phyloP scores from a whole-genome alignment of 75 land plant species.

The Cryptomeria japonica region DNA sequence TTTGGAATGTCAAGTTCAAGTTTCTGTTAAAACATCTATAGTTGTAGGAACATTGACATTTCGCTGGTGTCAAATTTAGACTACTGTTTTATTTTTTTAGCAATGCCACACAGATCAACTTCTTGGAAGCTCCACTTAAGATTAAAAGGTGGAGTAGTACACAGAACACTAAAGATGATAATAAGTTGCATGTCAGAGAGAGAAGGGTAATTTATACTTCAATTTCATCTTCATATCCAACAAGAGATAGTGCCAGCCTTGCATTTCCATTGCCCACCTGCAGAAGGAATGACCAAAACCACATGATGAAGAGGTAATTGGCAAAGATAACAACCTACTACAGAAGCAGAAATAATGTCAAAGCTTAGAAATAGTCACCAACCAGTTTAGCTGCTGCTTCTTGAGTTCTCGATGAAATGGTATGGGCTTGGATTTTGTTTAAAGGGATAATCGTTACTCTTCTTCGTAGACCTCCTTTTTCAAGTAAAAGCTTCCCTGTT shows the following conservation, averaged over 20 bases:
- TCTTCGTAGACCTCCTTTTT: slow-evolving; percentile 79
- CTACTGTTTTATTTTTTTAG: background rate
- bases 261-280: slow-evolving; percentile 95
- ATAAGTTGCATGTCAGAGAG: background rate
- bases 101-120: background rate
- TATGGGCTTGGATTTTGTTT: slow-evolving; percentile 77
- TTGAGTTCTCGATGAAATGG: slow-evolving; percentile 65
- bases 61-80: background rate
- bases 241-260: slow-evolving; percentile 78
- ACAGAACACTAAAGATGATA: background rate
- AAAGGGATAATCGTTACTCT: slow-evolving; percentile 98
- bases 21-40: background rate
- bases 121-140: background rate
- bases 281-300: background rate
- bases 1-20: background rate
- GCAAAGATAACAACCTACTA: background rate
- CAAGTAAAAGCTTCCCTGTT: slow-evolving; percentile 92
- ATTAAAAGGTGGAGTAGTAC: background rate
- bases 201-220: slow-evolving; percentile 37
- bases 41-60: background rate
- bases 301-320: background rate
- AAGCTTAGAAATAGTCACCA: slow-evolving; percentile 15
- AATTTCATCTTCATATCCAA: slow-evolving; percentile 85
- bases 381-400: slow-evolving; percentile 78
- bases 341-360: background rate